Base-by-base conservation (phyloP, 345 rosid species). In the Gossypium mustelinum region DNA sequence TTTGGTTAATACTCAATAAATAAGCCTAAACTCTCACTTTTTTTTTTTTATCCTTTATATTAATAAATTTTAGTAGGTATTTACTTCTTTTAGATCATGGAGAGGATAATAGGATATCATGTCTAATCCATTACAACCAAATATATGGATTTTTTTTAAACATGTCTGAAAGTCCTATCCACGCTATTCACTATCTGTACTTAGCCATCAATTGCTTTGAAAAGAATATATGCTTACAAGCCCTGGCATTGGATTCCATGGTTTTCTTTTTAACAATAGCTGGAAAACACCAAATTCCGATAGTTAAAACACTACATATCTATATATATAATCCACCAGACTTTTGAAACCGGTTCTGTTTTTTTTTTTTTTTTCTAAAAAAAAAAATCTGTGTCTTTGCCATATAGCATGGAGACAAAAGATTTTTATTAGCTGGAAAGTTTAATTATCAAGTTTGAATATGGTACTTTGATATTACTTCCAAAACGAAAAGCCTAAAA, bases 81-180 rank as follows among this genome's bases (percentile, higher is more conserved):
- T 50, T 13, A 50, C 12, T 11, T 50, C 16, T 11, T 48, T 48
- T 48, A 48, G 52, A 48, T 48, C 10, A 48, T 10, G 16, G 16
- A 48, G 41, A 51, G 56, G 56, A 51, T 51, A 14, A 51, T 51
- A 51, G 13, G 44, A 64, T n/a, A 50, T 50, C 68, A 25, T 75
- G 62, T 80, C 74, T 45, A 59, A 73, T 70, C 47, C 68, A 65
- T 7, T 50, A 11, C 52, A 63, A 76, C 74, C 77, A 73, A 22
- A 58, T 11, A 0, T 70, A 68, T 45, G 34, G 20, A 34, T 12
- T 3, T 54, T 16, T 16, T 54, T 25, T 20, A 14, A 75, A 77
- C 70, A 75, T 80, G 77, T 50, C 68, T 75, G 44, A 12, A 43
- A 79, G 51, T 79, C 74, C 83, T 70, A 77, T 76, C 84, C 77